Evolutionary conservation across 208 protist species (phyloP), one percentile per base, ranked within the genome.

Genomic region (Leishmania gerbilli): DNA sequence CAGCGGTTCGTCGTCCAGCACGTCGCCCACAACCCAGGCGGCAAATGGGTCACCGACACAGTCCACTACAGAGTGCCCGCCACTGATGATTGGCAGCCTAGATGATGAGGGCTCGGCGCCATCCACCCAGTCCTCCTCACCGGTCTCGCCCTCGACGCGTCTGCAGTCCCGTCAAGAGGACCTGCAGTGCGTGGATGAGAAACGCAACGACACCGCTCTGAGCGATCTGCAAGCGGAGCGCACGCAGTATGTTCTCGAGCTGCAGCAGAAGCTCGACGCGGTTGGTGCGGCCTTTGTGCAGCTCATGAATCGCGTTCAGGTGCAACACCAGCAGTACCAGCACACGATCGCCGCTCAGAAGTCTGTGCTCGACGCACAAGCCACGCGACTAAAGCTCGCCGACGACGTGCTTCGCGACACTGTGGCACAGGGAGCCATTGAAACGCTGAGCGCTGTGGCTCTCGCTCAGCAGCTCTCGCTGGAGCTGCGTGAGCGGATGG

Each of bases 401-500:
- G 92, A 96, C 71, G 85, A 93, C 78, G 76, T 93, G 37, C 76
- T 94, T 58, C 79, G 76, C 19, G 90, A 82, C 56, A 90, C 84
- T 27, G 76, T 84, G 49, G 75, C 65, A 31, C 87, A 94, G 58
- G 79, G 81, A 13, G 51, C 82, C 34, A 83, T 88, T 6, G 85
- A 86, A n/a, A 76, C 88, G 34, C 84, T 85, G 81, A 85, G 82
- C 72, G 84, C 88, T 3, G 85, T 93, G 71, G 75, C 60, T 40
- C 74, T 80, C 27, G 85, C 88, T 27, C 68, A 84, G n/a, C 58
- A 87, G 74, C 87, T 96, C 71, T 86, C 87, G 31, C 79, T 89
- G 71, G 82, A 90, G 56, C 85, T 96, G 71, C 90, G 90, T 71
- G 64, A 69, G 7, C 88, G 92, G 17, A 94, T 96, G 88, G 87